A percentile compares a stretch with the other conserved stretches of the same genome.
Conservation (phyloP, 2,329 filamentous ascomycete genomes). For the Talaromyces sp. region DNA sequence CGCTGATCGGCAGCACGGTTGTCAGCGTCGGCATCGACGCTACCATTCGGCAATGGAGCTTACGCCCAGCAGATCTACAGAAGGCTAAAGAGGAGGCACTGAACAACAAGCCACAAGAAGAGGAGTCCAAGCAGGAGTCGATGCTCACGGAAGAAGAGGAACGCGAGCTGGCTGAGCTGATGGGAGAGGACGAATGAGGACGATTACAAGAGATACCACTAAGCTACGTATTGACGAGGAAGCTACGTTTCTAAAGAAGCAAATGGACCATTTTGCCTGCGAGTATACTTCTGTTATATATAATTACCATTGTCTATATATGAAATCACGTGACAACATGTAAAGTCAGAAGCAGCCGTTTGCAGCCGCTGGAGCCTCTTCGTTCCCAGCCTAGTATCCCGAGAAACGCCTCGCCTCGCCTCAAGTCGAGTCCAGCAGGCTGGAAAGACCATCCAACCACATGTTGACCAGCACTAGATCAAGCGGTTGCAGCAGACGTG, state of each 20-base stretch:
- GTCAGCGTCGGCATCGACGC: conserved; percentile 86
- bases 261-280: neutral
- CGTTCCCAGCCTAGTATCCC: neutral
- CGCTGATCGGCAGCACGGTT: conserved; percentile 54
- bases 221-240: neutral
- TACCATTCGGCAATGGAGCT: conserved; percentile 77
- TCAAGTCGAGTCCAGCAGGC: neutral
- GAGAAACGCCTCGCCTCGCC: neutral
- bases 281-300: neutral
- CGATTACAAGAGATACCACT: neutral
- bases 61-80: conserved; percentile 57
- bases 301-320: neutral
- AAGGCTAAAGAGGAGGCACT: conserved; percentile 47
- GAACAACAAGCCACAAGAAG: conserved; percentile 39
- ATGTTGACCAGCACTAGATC: neutral
- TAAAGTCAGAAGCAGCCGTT: conserved; percentile 1
- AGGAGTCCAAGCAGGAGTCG: conserved; percentile 43
- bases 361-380: neutral
- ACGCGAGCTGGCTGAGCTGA: conserved; percentile 81
- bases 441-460: neutral
- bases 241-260: neutral
- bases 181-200: conserved; percentile 60
- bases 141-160: conserved; percentile 83
- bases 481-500: neutral
- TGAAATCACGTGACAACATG: neutral